These are phyloP conservation scores for Boehmeria nivea DNA, from an alignment of 306 rosid species.

Conservation along the genomic window DNA sequence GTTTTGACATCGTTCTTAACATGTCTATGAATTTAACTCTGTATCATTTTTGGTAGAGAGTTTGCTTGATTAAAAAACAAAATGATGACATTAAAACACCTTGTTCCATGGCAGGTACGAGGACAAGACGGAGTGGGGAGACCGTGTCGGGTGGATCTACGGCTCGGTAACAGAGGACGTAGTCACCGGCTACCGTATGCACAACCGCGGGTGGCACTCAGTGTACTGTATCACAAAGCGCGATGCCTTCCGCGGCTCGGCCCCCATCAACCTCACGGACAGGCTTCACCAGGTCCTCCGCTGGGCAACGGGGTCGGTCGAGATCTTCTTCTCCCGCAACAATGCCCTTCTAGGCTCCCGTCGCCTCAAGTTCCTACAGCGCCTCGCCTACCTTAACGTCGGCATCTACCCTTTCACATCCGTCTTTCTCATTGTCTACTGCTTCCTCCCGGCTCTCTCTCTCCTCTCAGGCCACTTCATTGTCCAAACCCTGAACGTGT, in stretches of 20 bases:
- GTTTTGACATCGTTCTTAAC: no score
- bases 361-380: slow-evolving; percentile 36
- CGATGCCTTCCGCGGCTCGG: slow-evolving; percentile 50
- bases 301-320: slow-evolving; percentile 54
- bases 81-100: no score
- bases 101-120: slow-evolving; percentile 46
- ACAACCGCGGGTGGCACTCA: slow-evolving; percentile 52
- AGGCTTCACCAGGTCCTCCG: slow-evolving; percentile 56
- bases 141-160: slow-evolving; percentile 50
- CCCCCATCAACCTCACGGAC: slow-evolving; percentile 53
- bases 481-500: slow-evolving; percentile 26
- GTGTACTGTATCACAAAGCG: slow-evolving; percentile 47
- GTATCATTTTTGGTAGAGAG: no score
- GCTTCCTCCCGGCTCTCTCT: slow-evolving; percentile 57
- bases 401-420: slow-evolving; percentile 57
- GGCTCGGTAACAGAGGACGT: slow-evolving; percentile 55
- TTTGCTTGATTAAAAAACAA: no score
- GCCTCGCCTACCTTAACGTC: slow-evolving; percentile 43
- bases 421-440: slow-evolving; percentile 43
- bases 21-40: no score
- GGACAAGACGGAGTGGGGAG: slow-evolving; percentile 56
- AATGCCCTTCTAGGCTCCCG: slow-evolving; percentile 35
- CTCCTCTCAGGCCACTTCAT: slow-evolving; percentile 47
- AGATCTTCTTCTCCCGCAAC: slow-evolving; percentile 51
- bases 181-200: slow-evolving; percentile 54